phyloP scores from a whole-genome alignment of 78 protist genomes.

The slime mould (Dictyostelium discoideum) region dicty_2.7 NC_007088.5:6437001-6437500 shows the following conservation, averaged over 20 bases:
- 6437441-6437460: slow-evolving; percentile 17
- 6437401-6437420: slow-evolving; percentile 36
- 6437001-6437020: slow-evolving; percentile 2
- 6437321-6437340: slow-evolving; percentile 43
- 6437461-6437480: slow-evolving; percentile 55
- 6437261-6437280: slow-evolving; percentile 63
- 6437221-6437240: slow-evolving; percentile 52
- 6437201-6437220: slow-evolving; percentile 71
- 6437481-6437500: slow-evolving; percentile 81
- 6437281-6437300: slow-evolving; percentile 40
- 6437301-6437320: slow-evolving; percentile 33
- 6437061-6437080: slow-evolving; percentile 68
- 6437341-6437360: slow-evolving; percentile 52
- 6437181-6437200: slow-evolving; percentile 45
- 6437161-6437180: slow-evolving; percentile 59
- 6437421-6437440: slow-evolving; percentile 60
- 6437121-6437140: slow-evolving; percentile 41
- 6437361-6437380: slow-evolving; percentile 33
- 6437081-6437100: slow-evolving; percentile 76
- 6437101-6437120: slow-evolving; percentile 56
- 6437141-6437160: slow-evolving; percentile 41
- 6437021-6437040: slow-evolving; percentile 26
- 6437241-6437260: slow-evolving; percentile 53
- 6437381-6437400: slow-evolving; percentile 48
- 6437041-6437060: slow-evolving; percentile 42